Percentiles rank a stretch among this genome's conserved stretches.
Evolutionary conservation across 148 eudicot species (phyloP).

Genomic region (Hydrangea macrophylla): DNA sequence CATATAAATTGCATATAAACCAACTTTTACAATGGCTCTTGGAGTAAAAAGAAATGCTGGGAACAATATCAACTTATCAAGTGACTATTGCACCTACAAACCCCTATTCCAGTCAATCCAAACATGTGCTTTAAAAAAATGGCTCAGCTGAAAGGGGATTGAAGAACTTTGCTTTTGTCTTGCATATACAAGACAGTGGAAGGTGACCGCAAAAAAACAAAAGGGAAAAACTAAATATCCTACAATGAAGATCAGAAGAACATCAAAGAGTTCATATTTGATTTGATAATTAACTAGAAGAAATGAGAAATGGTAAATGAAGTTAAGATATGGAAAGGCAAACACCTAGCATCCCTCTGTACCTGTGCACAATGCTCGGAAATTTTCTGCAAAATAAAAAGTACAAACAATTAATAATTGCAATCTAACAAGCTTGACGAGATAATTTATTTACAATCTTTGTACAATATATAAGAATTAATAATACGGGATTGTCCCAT

Average conservation of each 20-base stretch:
- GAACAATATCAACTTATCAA: not conserved
- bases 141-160: not conserved
- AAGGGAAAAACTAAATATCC: too few species aligned
- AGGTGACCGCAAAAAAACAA: too few species aligned
- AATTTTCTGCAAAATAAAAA: conserved; percentile 63
- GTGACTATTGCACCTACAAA: not conserved
- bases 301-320: not conserved
- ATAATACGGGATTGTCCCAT: not conserved
- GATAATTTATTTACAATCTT: too few species aligned
- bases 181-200: too few species aligned
- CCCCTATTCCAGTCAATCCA: not conserved
- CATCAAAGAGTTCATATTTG: too few species aligned
- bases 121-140: not conserved
- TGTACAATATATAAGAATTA: too few species aligned
- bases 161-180: too few species aligned
- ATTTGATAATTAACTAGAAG: too few species aligned
- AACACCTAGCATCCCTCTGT: conserved; percentile 5
- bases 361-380: conserved; percentile 98
- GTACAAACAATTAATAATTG: conserved; percentile 12
- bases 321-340: conserved; percentile 2
- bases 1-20: not conserved
- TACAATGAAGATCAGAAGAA: too few species aligned
- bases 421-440: too few species aligned
- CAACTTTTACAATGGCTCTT: not conserved
- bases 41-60: too few species aligned